Conservation (phyloP, 345 rosid species). For the Barbarea vulgaris region DNA sequence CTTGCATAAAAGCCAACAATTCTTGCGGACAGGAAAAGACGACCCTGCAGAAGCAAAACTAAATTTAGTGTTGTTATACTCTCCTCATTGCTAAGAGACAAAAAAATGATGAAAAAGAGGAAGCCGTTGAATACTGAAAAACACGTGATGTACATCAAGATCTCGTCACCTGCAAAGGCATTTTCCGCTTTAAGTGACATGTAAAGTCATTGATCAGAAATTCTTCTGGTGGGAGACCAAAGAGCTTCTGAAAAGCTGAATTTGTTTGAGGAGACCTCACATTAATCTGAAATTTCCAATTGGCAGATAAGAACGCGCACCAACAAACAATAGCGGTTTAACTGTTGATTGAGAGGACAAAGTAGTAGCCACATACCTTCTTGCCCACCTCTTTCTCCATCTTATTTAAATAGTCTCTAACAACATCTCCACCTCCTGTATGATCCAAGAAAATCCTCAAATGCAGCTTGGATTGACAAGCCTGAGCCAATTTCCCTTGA, state of each 20-base stretch:
- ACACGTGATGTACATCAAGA: constrained; percentile 20
- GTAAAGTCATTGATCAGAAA: constrained; percentile 97
- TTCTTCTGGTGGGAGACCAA: constrained; percentile 92
- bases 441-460: constrained; percentile 88
- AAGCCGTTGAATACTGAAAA: constrained; percentile 16
- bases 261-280: constrained; percentile 95
- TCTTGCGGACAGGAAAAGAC: constrained; percentile 88
- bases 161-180: constrained; percentile 84
- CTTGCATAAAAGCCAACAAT: constrained; percentile 92
- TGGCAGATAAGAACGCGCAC: constrained; percentile 13
- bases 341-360: constrained; percentile 7
- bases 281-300: constrained; percentile 61
- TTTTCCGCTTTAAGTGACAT: constrained; percentile 91
- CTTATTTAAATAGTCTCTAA: constrained; percentile 79
- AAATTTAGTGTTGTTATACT: background rate
- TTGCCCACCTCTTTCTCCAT: constrained; percentile 99
- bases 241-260: constrained; percentile 95
- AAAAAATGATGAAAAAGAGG: background rate
- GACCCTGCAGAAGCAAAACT: constrained; percentile 60
- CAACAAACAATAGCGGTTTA: constrained; percentile 9
- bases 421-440: constrained; percentile 82
- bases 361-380: constrained; percentile 58
- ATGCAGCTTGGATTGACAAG: constrained; percentile 94
- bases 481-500: constrained; percentile 84
- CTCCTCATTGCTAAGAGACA: background rate